These are phyloP conservation scores for Knoxdaviesia capensis DNA, from an alignment of 2,329 filamentous ascomycete genomes.

Conservation along the genomic window DNA sequence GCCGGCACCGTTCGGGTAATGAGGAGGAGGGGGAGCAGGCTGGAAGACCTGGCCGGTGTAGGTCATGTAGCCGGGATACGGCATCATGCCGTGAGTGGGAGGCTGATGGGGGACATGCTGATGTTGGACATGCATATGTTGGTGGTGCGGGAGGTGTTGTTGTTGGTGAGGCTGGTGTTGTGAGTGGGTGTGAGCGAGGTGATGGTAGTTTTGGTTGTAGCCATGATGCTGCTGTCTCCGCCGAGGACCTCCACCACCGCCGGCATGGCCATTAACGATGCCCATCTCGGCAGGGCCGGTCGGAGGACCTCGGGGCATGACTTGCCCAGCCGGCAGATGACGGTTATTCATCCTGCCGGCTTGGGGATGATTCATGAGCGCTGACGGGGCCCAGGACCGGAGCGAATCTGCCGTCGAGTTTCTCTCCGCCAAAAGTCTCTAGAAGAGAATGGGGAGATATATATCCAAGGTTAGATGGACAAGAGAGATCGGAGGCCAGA, in stretches of 20 bases:
- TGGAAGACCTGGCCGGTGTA: constrained; percentile 1
- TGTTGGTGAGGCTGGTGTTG: constrained; percentile 10
- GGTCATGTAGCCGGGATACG: constrained; percentile 3
- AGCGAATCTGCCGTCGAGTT: too few species aligned
- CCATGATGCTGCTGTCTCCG: constrained; percentile 16
- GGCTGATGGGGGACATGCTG: constrained; percentile 10
- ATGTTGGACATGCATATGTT: constrained; percentile 15
- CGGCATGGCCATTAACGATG: constrained; percentile 3
- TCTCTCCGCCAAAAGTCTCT: too few species aligned
- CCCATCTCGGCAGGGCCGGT: constrained; percentile 2
- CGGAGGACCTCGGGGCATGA: constrained; percentile 24
- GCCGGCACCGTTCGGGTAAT: constrained; percentile 29
- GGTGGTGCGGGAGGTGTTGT: constrained; percentile 6
- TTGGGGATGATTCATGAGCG: constrained; percentile 20
- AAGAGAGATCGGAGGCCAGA: too few species aligned
- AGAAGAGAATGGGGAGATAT: too few species aligned
- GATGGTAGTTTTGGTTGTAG: constrained; percentile 1
- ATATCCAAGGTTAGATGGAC: too few species aligned
- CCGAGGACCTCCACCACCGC: constrained; percentile 13
- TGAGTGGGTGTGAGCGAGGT: constrained; percentile 11
- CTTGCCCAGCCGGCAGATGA: constrained; percentile 61
- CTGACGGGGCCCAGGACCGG: neutral
- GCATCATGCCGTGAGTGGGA: too few species aligned
- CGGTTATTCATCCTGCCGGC: constrained; percentile 59
- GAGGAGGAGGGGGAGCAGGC: constrained; percentile 19